These are phyloP conservation scores for Mycena polygramma DNA, from an alignment of 768 basidiomycete genomes.

Conservation along the genomic window DNA sequence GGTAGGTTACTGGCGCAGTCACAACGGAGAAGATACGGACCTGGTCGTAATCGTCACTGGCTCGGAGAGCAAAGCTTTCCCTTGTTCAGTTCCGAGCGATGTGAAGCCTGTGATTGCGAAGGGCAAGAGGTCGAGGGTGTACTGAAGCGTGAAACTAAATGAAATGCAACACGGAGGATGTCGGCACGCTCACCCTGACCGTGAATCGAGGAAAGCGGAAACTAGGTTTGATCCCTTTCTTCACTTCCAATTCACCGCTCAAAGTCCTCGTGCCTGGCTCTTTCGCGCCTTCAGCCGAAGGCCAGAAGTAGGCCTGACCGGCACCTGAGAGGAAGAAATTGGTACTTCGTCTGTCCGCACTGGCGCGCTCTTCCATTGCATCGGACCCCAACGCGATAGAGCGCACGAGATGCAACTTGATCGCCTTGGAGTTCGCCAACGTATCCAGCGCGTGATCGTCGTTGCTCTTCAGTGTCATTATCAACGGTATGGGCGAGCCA, in stretches of 20 bases:
- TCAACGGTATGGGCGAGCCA: conserved; percentile 66
- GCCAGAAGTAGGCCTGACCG: conserved; percentile 66
- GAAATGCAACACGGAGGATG: not conserved
- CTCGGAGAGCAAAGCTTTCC: conserved; percentile 51
- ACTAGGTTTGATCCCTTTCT: conserved; percentile 57
- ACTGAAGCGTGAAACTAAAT: conserved; percentile 48
- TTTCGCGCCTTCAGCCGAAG: conserved; percentile 48
- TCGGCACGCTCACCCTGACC: conserved; percentile 55
- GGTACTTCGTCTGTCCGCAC: conserved; percentile 54
- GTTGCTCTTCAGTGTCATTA: conserved; percentile 57
- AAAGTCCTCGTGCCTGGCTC: conserved; percentile 52
- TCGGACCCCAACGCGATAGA: conserved; percentile 63
- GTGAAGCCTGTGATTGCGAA: conserved; percentile 60
- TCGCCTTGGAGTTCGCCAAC: conserved; percentile 55
- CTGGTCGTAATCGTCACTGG: conserved; percentile 53
- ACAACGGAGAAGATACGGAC: conserved; percentile 8
- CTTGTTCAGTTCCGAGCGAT: conserved; percentile 28
- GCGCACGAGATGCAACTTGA: conserved; percentile 59
- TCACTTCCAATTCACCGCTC: conserved; percentile 66
- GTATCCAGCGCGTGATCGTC: conserved; percentile 66
- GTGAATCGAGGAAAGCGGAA: conserved; percentile 58
- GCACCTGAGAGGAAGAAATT: conserved; percentile 59
- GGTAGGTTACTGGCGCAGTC: not conserved
- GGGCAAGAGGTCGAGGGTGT: conserved; percentile 57
- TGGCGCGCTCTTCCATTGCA: conserved; percentile 53